Evolutionary conservation across 225 moss, liverwort and hornwort species (phyloP), one percentile per base, ranked within the genome.

Genomic region (Anthoceros angustus): DNA sequence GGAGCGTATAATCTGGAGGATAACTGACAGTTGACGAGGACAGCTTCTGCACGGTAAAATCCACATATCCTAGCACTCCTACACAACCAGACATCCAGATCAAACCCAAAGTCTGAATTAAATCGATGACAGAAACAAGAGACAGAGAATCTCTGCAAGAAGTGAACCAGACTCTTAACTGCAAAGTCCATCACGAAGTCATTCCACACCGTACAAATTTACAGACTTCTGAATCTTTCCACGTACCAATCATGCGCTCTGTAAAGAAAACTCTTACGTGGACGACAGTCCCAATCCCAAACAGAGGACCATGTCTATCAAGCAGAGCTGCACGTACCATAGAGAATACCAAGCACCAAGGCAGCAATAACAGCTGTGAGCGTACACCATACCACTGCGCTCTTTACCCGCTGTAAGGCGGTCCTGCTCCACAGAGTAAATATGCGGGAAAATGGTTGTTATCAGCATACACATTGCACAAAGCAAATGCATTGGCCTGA

Each of bases 31-130:
- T 92, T 41, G 74, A 78, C 4, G 98, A 98, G 42, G 84, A 75
- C 21, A 98, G 78, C 63, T 79, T 87, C 15, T 89, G 84, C 21
- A 98, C 92, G 8, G 87, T 86, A 63, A 98, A 98, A 66, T 98
- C 98, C 14, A 84, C 77, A 43, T 92, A 84, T 25, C 98, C 98
- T 3, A 89, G 79, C 1, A 87, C 12, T 69, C 82, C 98, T 98
- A 80, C 67, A 23, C 23, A 15, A 9, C 45, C 55, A 55, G 14
- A 55, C 18, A 23, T 9, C 4, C 55, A 55, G n/a, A 7, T 15
- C 8, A 18, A 7, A 8, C 55, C 18, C n/a, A 18, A 18, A 55
- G n/a, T 9, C 55, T 11, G 8, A 1, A 55, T 5, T 8, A 20
- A 15, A 55, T 20, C 55, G 6, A 12, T 7, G 12, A 18, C 55